phyloP scores from a whole-genome alignment of 352 stramenopile species.

The Phytophthora pluvialis region DNA sequence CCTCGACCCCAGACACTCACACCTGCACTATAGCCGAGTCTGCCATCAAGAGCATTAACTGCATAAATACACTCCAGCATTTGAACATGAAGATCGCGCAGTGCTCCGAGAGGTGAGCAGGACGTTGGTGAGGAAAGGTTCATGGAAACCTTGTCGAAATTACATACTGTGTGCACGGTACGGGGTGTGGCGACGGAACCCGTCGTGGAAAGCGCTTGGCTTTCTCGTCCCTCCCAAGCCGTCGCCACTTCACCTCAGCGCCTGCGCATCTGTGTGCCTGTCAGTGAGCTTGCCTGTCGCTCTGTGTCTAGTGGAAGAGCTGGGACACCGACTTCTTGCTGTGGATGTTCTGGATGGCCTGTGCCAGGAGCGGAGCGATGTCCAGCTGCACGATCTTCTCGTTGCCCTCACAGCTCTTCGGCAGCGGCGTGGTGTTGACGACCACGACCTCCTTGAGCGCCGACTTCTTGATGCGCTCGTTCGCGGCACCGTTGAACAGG shows the following conservation, averaged over 20 bases:
- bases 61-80: constrained; percentile 36
- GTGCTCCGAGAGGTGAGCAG: constrained; percentile 15
- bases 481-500: constrained; percentile 95
- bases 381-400: constrained; percentile 98
- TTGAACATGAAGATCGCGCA: constrained; percentile 19
- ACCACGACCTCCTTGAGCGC: constrained; percentile 92
- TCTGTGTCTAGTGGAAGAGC: constrained; percentile 96
- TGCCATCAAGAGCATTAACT: constrained; percentile 19
- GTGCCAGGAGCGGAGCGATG: constrained; percentile 97
- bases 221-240: constrained; percentile 12
- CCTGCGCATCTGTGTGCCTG: constrained; percentile 28
- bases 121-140: constrained; percentile 12
- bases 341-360: constrained; percentile 99
- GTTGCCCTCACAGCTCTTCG: constrained; percentile 92
- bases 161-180: constrained; percentile 40
- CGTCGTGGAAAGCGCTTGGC: constrained; percentile 8
- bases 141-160: constrained; percentile 41
- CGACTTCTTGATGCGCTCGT: constrained; percentile 90
- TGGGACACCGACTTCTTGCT: constrained; percentile 99
- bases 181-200: constrained; percentile 6
- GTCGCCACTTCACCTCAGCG: constrained; percentile 6
- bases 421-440: constrained; percentile 89
- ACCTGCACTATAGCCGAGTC: constrained; percentile 8
- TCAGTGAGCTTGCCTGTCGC: constrained; percentile 11
- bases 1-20: constrained; percentile 5